Percentiles rank a stretch among this genome's conserved stretches.
Conservation (phyloP, 768 basidiomycete species). For the Cytidiella melzeri region DNA sequence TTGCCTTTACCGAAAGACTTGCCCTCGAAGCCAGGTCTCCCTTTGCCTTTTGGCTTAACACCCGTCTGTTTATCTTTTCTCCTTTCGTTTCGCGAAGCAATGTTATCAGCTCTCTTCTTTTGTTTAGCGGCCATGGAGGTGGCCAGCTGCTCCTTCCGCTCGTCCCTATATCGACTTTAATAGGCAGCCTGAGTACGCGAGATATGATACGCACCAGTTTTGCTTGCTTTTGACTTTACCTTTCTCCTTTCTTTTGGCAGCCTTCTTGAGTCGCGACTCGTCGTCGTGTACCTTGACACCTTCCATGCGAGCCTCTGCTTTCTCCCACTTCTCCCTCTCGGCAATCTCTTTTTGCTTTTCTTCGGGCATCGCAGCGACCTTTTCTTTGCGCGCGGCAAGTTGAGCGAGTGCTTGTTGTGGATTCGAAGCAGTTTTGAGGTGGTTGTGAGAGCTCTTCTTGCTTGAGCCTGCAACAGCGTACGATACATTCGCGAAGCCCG, state of each 20-base stretch:
- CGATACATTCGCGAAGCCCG: slow-evolving; percentile 48
- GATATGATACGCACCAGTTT: slow-evolving; percentile 59
- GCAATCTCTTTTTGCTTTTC: slow-evolving; percentile 77
- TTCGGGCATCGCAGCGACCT: slow-evolving; percentile 68
- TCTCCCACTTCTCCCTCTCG: slow-evolving; percentile 85
- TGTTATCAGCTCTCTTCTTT: slow-evolving; percentile 89
- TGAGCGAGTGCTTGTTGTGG: slow-evolving; percentile 83
- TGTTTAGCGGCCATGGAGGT: slow-evolving; percentile 77
- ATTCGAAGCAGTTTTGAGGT: slow-evolving; percentile 69
- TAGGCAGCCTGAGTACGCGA: slow-evolving; percentile 1
- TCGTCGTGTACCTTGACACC: slow-evolving; percentile 92
- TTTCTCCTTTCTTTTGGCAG: slow-evolving; percentile 88
- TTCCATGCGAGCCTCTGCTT: slow-evolving; percentile 80
- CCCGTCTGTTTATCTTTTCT: slow-evolving; percentile 56
- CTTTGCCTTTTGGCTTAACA: slow-evolving; percentile 48
- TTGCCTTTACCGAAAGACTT: slow-evolving; percentile 63
- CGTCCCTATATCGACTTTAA: slow-evolving; percentile 51
- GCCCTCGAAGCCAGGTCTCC: slow-evolving; percentile 84
- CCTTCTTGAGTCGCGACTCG: slow-evolving; percentile 81
- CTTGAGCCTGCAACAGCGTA: slow-evolving; percentile 46
- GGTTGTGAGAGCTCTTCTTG: slow-evolving; percentile 36
- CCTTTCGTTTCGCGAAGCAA: slow-evolving; percentile 78
- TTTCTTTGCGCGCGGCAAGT: slow-evolving; percentile 69
- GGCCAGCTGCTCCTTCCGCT: slow-evolving; percentile 73
- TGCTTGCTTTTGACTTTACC: slow-evolving; percentile 80